Percentiles rank a stretch among this genome's conserved stretches.
These are phyloP conservation scores for Ustilago crameri DNA, from an alignment of 1,284 basidiomycete genomes.

Conservation along the genomic window DNA sequence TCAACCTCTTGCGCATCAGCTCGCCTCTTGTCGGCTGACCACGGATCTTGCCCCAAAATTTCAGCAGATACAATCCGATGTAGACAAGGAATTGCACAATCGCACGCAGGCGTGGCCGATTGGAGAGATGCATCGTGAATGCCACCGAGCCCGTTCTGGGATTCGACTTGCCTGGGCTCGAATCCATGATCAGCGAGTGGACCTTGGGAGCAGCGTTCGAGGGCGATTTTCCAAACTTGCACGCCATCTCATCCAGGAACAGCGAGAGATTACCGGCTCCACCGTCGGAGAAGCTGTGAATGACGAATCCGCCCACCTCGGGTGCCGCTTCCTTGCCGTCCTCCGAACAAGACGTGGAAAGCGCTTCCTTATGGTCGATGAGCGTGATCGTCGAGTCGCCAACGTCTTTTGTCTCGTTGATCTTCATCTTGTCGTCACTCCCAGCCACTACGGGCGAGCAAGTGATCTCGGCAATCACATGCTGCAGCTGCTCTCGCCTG, in stretches of 20 bases:
- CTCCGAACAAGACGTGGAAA: constrained; percentile 7
- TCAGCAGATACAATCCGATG: constrained; percentile 36
- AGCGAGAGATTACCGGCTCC: constrained; percentile 51
- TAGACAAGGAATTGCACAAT: constrained; percentile 37
- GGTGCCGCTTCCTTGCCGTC: constrained; percentile 3
- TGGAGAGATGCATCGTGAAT: constrained; percentile 55
- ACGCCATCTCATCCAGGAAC: constrained; percentile 38
- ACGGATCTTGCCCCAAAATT: constrained; percentile 33
- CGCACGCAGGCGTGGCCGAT: constrained; percentile 36
- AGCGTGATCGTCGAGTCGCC: constrained; percentile 47
- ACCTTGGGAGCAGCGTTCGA: constrained; percentile 4
- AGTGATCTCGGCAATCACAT: constrained; percentile 28
- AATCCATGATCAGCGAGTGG: constrained; percentile 53
- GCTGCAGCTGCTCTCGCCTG: constrained; percentile 20
- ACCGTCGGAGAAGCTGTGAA: constrained; percentile 58
- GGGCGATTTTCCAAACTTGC: constrained; percentile 1
- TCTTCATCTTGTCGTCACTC: background rate
- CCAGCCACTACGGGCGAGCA: background rate
- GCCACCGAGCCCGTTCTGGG: constrained; percentile 44
- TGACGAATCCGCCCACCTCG: constrained; percentile 19
- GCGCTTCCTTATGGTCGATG: constrained; percentile 35
- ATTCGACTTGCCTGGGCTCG: constrained; percentile 51
- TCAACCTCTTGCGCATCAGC: constrained; percentile 45
- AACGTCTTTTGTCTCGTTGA: constrained; percentile 17
- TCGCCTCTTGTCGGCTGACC: constrained; percentile 39